Base-by-base conservation (phyloP, 768 basidiomycete genomes). In the Butyriboletus loyo region DNA sequence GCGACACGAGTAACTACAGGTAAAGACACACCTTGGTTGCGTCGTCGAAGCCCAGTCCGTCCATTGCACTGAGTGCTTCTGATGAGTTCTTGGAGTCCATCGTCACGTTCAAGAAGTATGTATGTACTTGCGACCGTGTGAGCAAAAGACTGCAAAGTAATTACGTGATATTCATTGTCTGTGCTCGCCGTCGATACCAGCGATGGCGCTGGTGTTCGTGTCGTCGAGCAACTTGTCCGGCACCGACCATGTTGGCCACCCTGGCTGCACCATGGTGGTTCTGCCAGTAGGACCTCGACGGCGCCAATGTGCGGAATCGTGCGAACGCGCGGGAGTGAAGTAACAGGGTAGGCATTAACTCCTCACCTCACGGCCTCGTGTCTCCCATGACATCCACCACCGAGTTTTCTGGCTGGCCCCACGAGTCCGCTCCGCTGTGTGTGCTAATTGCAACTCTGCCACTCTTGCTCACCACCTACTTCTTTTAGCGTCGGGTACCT, bases 21-120 rank as follows among this genome's bases (percentile, higher is more conserved):
- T 9, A n/a, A 31, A 36, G 32, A 53, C 63, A 49, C 46, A 87
- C 89, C 74, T 87, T 85, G 24, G 88, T 84, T n/a, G 83, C 77
- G 51, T 89, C 84, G 74, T 92, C 89, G 54, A 92, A 86, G 7
- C 59, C 65, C 0, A 65, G 53, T 21, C 62, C 59, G 11, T 67
- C 82, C 77, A 81, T 81, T 6, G 63, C 53, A 21, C 43, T 37
- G 47, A 65, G 54, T 30, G 64, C 54, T 30, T 64, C 64, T 43
- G 60, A 63, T 5, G 61, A 19, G 55, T 55, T 64, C 24, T 66
- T 63, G 48, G 64, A 53, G 49, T 64, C 63, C 63, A 64, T 64
- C 41, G 25, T 41, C 31, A 19, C 21, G 34, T 27, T 46, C 8
- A 25, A 56, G 32, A 13, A 15, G 19, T 30, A n/a, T n/a, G n/a